A percentile compares a stretch with the other conserved stretches of the same genome.
These are phyloP conservation scores for Neotropicomus parvogracilis DNA, from an alignment of 1,284 basidiomycete genomes.

Conservation along the genomic window DNA sequence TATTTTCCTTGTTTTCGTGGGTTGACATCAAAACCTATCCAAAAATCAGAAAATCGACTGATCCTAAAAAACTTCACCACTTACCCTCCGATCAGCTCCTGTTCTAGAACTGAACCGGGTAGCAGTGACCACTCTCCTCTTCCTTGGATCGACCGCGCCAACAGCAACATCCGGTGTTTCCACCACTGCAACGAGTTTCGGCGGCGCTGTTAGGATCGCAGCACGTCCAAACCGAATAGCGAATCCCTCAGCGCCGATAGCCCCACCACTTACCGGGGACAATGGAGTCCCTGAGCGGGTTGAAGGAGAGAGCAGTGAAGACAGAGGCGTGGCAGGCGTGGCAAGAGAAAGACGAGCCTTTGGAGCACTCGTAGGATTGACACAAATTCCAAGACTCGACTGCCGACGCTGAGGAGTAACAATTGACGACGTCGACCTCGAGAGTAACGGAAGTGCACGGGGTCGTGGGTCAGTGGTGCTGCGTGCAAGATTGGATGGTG, in stretches of 20 bases:
- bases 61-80: slow-evolving; percentile 25
- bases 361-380: slow-evolving; percentile 10
- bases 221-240: slow-evolving; percentile 59
- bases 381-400: slow-evolving; percentile 39
- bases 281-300: slow-evolving; percentile 42
- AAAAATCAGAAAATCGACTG: slow-evolving; percentile 4
- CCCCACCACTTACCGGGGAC: slow-evolving; percentile 27
- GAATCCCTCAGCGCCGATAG: slow-evolving; percentile 36
- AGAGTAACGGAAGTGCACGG: slow-evolving; percentile 44
- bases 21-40: slow-evolving; percentile 74
- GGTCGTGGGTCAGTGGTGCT: slow-evolving; percentile 30
- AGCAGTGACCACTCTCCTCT: slow-evolving; percentile 78
- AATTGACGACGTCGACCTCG: slow-evolving; percentile 48
- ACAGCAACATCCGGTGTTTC: slow-evolving; percentile 81
- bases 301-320: slow-evolving; percentile 36
- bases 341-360: slow-evolving; percentile 28
- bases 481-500: slow-evolving; percentile 22
- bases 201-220: slow-evolving; percentile 72
- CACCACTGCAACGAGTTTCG: slow-evolving; percentile 72
- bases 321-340: slow-evolving; percentile 46
- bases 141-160: slow-evolving; percentile 76
- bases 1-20: slow-evolving; percentile 53
- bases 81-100: slow-evolving; percentile 74
- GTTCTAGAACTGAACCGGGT: slow-evolving; percentile 79
- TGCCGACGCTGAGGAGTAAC: slow-evolving; percentile 42